A percentile compares a stretch with the other conserved stretches of the same genome.
phyloP scores from a whole-genome alignment of 768 basidiomycete genomes.

The Sarcomyxa edulis region DNA sequence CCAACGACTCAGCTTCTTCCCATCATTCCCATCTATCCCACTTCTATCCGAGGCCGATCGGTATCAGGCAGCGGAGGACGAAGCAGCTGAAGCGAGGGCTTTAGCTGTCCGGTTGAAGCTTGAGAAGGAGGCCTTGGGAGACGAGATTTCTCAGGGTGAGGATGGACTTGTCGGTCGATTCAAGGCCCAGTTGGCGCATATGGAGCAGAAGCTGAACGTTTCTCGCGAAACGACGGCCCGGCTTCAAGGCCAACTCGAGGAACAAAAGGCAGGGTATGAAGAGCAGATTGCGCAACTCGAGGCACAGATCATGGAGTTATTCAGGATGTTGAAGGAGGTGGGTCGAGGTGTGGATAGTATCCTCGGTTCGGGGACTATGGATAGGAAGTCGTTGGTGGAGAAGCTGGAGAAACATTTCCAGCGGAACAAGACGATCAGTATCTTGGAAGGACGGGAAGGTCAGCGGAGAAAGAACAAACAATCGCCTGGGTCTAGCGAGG shows the following conservation, averaged over 20 bases:
- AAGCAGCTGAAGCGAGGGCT: conserved; percentile 63
- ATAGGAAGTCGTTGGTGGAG: conserved; percentile 76
- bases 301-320: conserved; percentile 88
- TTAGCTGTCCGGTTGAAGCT: conserved; percentile 60
- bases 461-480: conserved; percentile 25
- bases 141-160: conserved; percentile 73
- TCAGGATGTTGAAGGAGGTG: conserved; percentile 87
- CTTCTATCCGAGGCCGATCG: conserved; percentile 74
- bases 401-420: conserved; percentile 79
- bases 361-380: conserved; percentile 64
- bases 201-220: conserved; percentile 74
- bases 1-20: conserved; percentile 37
- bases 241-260: conserved; percentile 71
- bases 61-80: conserved; percentile 71
- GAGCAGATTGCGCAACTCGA: conserved; percentile 86
- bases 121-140: conserved; percentile 80
- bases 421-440: conserved; percentile 77
- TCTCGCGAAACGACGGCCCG: conserved; percentile 75
- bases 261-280: conserved; percentile 76
- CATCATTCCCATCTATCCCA: conserved; percentile 50
- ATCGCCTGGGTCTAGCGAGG: no score
- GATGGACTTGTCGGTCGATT: conserved; percentile 83
- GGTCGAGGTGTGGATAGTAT: conserved; percentile 74
- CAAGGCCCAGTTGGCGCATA: conserved; percentile 59
- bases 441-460: conserved; percentile 68